Evolutionary conservation across 1,284 basidiomycete species (phyloP).

Genomic region (Hortiboletus rubellus): DNA sequence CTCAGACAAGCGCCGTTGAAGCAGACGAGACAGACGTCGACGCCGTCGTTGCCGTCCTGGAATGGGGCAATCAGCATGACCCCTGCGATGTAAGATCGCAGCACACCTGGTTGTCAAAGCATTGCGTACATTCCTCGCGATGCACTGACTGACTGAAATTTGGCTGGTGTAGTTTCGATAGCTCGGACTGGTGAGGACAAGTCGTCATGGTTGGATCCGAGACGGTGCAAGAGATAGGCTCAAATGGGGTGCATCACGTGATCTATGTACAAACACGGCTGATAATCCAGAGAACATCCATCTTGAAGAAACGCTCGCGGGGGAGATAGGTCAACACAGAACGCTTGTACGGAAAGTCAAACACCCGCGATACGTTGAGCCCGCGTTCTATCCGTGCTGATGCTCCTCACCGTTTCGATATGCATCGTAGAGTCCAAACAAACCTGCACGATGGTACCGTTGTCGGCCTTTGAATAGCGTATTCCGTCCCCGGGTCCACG

Average conservation of each 20-base stretch:
- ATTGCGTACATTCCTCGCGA: slow-evolving; percentile 91
- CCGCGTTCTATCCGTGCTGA: not conserved
- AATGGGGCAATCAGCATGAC: slow-evolving; percentile 6
- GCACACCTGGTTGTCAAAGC: slow-evolving; percentile 89
- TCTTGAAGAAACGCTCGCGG: slow-evolving; percentile 35
- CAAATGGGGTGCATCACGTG: not conserved
- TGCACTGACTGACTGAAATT: slow-evolving; percentile 62
- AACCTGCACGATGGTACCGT: slow-evolving; percentile 38
- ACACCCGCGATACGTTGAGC: slow-evolving; percentile 20
- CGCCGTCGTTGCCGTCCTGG: slow-evolving; percentile 72
- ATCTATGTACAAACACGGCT: not conserved
- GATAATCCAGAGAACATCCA: slow-evolving; percentile 26
- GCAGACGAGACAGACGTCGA: slow-evolving; percentile 90
- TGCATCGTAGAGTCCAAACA: slow-evolving; percentile 35
- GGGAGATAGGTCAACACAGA: slow-evolving; percentile 27
- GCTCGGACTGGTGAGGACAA: slow-evolving; percentile 26
- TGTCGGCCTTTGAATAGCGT: slow-evolving; percentile 42
- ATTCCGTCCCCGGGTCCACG: slow-evolving; percentile 46
- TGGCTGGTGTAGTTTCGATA: slow-evolving; percentile 35
- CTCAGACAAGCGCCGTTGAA: slow-evolving; percentile 91
- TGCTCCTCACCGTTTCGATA: slow-evolving; percentile 30
- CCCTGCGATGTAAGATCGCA: slow-evolving; percentile 7
- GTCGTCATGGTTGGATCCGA: slow-evolving; percentile 21
- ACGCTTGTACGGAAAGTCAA: slow-evolving; percentile 40
- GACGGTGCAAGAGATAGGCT: no score